Conservation (phyloP, 2,329 filamentous ascomycete species). For the Fusarium nelsonii region DNA sequence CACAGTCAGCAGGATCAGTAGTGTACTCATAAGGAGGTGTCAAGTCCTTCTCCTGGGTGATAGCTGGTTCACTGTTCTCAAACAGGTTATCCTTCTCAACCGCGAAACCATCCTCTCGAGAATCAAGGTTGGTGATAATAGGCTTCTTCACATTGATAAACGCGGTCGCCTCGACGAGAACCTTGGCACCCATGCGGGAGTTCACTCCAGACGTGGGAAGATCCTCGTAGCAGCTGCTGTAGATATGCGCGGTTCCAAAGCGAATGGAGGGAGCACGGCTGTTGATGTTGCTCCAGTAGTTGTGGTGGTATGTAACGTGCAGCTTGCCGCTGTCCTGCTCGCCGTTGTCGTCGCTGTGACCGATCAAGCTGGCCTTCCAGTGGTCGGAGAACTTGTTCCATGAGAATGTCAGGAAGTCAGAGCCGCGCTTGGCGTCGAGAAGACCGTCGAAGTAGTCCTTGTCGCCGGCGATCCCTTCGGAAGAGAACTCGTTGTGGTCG, state of each 20-base stretch:
- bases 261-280: conserved; percentile 61
- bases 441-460: conserved; percentile 74
- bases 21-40: conserved; percentile 54
- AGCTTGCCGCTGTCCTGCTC: conserved; percentile 67
- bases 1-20: conserved; percentile 37
- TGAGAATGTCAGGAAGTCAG: conserved; percentile 63
- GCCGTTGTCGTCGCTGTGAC: conserved; percentile 65
- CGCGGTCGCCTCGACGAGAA: conserved; percentile 65
- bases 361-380: conserved; percentile 72
- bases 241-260: conserved; percentile 71
- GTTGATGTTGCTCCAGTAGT: conserved; percentile 68
- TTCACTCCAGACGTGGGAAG: conserved; percentile 63
- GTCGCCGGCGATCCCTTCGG: conserved; percentile 62
- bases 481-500: conserved; percentile 68
- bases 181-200: conserved; percentile 64
- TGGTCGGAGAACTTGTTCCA: conserved; percentile 54
- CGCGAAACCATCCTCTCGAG: conserved; percentile 59
- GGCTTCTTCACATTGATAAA: conserved; percentile 60
- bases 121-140: conserved; percentile 59
- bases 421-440: conserved; percentile 67
- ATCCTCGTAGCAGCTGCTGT: conserved; percentile 64
- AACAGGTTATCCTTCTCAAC: conserved; percentile 61
- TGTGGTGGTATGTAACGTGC: conserved; percentile 68
- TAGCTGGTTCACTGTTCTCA: conserved; percentile 51
- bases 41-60: conserved; percentile 52